These are phyloP conservation scores for Kandelia obovata DNA, from an alignment of 345 rosid species.

Conservation along the genomic window DNA sequence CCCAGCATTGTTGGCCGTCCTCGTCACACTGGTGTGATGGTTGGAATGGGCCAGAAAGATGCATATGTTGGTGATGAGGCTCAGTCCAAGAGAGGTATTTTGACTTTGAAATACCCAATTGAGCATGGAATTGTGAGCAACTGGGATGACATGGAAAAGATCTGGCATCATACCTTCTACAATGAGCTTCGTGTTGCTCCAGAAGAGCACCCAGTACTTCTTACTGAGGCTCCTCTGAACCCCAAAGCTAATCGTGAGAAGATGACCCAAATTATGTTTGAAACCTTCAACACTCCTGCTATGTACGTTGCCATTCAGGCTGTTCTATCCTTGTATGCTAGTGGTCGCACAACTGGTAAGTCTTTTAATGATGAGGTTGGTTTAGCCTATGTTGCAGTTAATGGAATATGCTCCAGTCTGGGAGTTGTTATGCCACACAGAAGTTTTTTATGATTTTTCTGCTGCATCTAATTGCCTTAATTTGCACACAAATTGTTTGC, in stretches of 20 bases:
- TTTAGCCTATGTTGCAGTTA: not conserved
- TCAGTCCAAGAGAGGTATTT: conserved; percentile 48
- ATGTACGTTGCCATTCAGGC: conserved; percentile 48
- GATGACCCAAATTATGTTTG: conserved; percentile 52
- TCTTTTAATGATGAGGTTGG: not conserved
- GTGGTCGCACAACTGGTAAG: conserved; percentile 55
- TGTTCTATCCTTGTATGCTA: conserved; percentile 57
- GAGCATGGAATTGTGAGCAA: conserved; percentile 52
- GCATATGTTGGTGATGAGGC: conserved; percentile 52
- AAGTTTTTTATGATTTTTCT: not conserved
- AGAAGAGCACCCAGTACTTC: conserved; percentile 62
- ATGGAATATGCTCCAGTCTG: not conserved
- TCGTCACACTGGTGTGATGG: conserved; percentile 51
- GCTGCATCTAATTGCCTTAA: not conserved
- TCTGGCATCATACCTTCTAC: conserved; percentile 54
- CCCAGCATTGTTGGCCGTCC: conserved; percentile 55
- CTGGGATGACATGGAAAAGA: conserved; percentile 57
- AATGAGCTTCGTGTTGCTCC: conserved; percentile 58
- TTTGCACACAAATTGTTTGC: too few relatives aligned
- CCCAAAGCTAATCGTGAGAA: conserved; percentile 64
- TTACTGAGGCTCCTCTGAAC: conserved; percentile 59
- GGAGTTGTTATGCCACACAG: not conserved
- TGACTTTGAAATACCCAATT: conserved; percentile 48
- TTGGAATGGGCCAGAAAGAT: conserved; percentile 55
- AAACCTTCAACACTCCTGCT: conserved; percentile 40